phyloP scores from a whole-genome alignment of 345 rosid species.

The Lepidium africanum region DNA sequence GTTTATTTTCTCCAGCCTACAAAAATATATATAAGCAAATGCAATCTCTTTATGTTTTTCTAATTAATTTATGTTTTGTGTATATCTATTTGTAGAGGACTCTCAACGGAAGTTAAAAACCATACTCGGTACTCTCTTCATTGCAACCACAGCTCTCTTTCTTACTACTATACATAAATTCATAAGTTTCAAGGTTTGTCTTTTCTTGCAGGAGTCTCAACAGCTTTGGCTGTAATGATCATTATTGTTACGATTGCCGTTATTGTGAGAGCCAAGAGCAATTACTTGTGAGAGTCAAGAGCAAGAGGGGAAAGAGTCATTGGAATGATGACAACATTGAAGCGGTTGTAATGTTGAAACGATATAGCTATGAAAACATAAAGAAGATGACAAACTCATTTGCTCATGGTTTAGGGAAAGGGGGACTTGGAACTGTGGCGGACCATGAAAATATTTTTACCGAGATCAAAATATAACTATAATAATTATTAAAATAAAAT shows the following conservation, averaged over 20 bases:
- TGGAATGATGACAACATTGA: constrained; percentile 11
- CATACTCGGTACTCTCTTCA: constrained; percentile 10
- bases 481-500: too few species aligned
- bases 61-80: too few species aligned
- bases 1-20: not conserved
- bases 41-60: too few species aligned
- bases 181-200: not conserved
- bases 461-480: too few species aligned
- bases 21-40: not conserved
- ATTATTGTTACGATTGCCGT: not conserved
- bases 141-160: not conserved
- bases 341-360: constrained; percentile 17
- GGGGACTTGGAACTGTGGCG: constrained; percentile 30
- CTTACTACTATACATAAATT: not conserved
- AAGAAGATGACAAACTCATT: constrained; percentile 32
- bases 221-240: not conserved
- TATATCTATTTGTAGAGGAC: not conserved
- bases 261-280: not conserved
- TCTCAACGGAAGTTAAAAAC: not conserved
- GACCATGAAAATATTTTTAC: too few species aligned
- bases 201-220: not conserved
- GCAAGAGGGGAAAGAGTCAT: not conserved
- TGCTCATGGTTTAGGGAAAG: constrained; percentile 28
- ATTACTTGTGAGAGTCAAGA: constrained; percentile 4
- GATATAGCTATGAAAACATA: constrained; percentile 23